Evolutionary conservation across 768 basidiomycete species (phyloP).

Genomic region (Pleurotus cornucopiae): DNA sequence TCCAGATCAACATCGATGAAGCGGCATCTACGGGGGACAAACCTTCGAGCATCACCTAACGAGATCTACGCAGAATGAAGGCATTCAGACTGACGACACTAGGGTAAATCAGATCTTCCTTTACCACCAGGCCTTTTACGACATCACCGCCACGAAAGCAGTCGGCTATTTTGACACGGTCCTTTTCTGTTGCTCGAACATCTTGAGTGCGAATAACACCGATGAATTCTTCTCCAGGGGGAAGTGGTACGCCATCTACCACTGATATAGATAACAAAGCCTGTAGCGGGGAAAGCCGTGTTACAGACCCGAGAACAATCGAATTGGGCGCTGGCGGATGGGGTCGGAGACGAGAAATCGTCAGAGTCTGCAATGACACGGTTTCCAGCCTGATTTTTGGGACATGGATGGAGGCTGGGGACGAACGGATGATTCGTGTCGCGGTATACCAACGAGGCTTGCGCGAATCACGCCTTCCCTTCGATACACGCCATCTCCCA

Average conservation of each 20-base stretch:
- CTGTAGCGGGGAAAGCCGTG: constrained; percentile 79
- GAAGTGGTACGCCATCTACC: constrained; percentile 81
- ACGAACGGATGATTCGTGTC: constrained; percentile 65
- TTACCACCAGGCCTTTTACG: constrained; percentile 79
- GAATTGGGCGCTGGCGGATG: constrained; percentile 73
- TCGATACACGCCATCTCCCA: constrained; percentile 65
- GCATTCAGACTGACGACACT: no score
- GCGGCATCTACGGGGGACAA: background rate
- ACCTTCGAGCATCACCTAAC: constrained; percentile 77
- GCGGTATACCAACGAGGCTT: constrained; percentile 64
- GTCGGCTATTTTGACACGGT: constrained; percentile 83
- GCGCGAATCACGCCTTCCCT: constrained; percentile 64
- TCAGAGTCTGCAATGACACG: constrained; percentile 41
- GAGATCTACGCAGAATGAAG: constrained; percentile 57
- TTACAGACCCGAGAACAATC: constrained; percentile 78
- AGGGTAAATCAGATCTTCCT: no score
- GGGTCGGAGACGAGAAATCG: constrained; percentile 63
- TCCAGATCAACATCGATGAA: background rate
- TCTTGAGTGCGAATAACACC: constrained; percentile 89
- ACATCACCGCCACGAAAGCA: constrained; percentile 93
- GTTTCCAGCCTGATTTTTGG: constrained; percentile 17
- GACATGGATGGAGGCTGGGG: constrained; percentile 18
- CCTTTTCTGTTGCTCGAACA: constrained; percentile 86
- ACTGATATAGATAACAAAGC: constrained; percentile 81
- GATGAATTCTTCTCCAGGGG: constrained; percentile 81